A percentile compares a stretch with the other conserved stretches of the same genome.
phyloP scores from a whole-genome alignment of 1,139 yeast genomes.

The Yamadazyma buinensis region DNA sequence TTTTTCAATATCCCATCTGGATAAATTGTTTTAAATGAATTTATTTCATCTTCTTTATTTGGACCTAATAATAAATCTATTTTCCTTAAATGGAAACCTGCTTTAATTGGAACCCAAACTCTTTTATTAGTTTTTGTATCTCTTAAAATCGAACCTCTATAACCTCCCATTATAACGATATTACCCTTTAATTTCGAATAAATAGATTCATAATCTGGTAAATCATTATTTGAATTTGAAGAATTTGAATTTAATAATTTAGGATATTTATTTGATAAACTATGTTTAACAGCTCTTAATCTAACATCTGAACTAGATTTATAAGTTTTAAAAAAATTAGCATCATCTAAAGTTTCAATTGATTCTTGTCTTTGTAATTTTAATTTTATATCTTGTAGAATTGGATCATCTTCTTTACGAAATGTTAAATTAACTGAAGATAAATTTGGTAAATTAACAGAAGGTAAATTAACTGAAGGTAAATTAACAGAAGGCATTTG shows the following conservation, averaged over 20 bases:
- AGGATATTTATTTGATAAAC: constrained; percentile 50
- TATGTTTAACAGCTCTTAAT: constrained; percentile 62
- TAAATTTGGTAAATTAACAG: constrained; percentile 2
- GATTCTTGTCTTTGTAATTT: constrained; percentile 56
- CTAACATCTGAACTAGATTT: constrained; percentile 66
- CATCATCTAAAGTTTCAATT: constrained; percentile 62
- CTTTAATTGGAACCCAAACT: constrained; percentile 85
- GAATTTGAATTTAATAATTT: constrained; percentile 20
- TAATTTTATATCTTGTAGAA: constrained; percentile 33
- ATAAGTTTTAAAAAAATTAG: constrained; percentile 48
- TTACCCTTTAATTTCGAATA: constrained; percentile 63
- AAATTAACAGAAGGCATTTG: constrained; percentile 4
- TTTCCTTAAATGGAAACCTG: constrained; percentile 72
- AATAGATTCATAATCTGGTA: constrained; percentile 25
- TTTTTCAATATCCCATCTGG: constrained; percentile 80
- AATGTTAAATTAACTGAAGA: constrained; percentile 11
- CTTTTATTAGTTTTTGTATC: constrained; percentile 62
- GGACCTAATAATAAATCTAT: constrained; percentile 74
- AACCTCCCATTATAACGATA: constrained; percentile 79
- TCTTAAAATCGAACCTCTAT: constrained; percentile 77
- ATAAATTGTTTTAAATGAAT: constrained; percentile 47
- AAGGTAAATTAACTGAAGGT: constrained; percentile 3
- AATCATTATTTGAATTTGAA: constrained; percentile 20
- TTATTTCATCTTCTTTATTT: constrained; percentile 54
- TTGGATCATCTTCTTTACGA: constrained; percentile 14